Conservation (phyloP, 202 grass and related monocot genomes). For the Tripidium arundinaceum region DNA sequence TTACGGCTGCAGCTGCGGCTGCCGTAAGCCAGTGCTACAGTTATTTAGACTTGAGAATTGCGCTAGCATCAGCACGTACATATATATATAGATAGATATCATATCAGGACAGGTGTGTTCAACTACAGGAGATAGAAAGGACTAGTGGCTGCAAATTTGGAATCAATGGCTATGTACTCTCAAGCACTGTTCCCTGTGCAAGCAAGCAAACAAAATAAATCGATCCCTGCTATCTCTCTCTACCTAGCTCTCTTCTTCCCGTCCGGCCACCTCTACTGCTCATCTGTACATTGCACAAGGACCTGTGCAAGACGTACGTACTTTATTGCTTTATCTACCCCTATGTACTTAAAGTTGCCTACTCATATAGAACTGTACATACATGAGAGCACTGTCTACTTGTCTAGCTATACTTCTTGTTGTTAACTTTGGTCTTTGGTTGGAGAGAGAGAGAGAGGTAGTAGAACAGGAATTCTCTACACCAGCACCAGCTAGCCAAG, state of each 20-base stretch:
- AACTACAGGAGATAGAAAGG: too few species aligned
- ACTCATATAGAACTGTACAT: neutral
- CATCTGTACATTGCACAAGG: slow-evolving; percentile 3
- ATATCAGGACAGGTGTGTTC: too few species aligned
- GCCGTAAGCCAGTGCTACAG: too few species aligned
- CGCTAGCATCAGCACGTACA: too few species aligned
- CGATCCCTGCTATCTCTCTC: too few species aligned
- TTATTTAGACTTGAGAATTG: neutral
- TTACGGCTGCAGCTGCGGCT: too few species aligned
- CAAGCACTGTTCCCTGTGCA: slow-evolving; percentile 1
- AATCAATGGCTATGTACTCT: slow-evolving; percentile 31
- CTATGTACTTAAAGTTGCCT: slow-evolving; percentile 1
- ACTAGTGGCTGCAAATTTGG: too few species aligned
- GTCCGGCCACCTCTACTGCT: too few species aligned
- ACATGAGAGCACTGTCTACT: neutral
- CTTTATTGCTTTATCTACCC: slow-evolving; percentile 32
- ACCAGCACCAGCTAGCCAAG: slow-evolving; percentile 26
- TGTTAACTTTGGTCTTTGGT: slow-evolving; percentile 6
- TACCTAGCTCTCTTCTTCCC: too few species aligned
- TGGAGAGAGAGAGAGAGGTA: neutral
- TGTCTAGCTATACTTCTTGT: neutral
- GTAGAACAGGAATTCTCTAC: slow-evolving; percentile 23
- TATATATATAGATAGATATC: too few species aligned
- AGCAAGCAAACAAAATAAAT: neutral
- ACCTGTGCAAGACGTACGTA: neutral